Evolutionary conservation across 371 early-diverging fungal genomes (phyloP).

Genomic region (Haplosporangium sp.): DNA sequence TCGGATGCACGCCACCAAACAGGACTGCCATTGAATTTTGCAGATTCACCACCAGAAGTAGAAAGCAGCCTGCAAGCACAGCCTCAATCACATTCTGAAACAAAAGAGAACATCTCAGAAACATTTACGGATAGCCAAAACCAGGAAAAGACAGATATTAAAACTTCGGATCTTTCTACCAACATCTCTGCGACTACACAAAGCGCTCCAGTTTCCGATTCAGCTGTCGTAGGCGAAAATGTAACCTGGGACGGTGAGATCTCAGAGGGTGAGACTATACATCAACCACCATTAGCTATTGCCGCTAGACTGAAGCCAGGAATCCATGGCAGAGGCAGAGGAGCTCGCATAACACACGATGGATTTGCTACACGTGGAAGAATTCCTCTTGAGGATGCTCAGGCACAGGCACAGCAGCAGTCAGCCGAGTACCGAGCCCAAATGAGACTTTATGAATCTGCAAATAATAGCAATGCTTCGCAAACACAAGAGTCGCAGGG

Average conservation of each 20-base stretch:
- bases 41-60: neutral
- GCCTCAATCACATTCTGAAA: neutral
- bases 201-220: neutral
- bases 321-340: conserved; percentile 25
- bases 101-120: neutral
- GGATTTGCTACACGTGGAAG: conserved; percentile 15
- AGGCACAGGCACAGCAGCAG: conserved; percentile 32
- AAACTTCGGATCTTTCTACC: neutral
- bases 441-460: conserved; percentile 8
- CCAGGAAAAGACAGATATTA: neutral
- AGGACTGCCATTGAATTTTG: neutral
- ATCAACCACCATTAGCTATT: conserved; percentile 26
- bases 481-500: neutral
- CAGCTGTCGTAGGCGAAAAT: neutral
- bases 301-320: conserved; percentile 37
- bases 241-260: neutral
- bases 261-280: neutral
- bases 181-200: neutral
- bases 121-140: neutral
- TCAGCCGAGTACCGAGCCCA: conserved; percentile 28
- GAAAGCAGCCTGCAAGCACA: neutral
- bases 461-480: neutral
- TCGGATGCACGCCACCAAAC: too few species aligned
- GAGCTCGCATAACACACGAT: conserved; percentile 19
- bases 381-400: conserved; percentile 27